A percentile compares a stretch with the other conserved stretches of the same genome.
Evolutionary conservation across 441 rosid genomes (phyloP).

Genomic region (Kokia cookei): DNA sequence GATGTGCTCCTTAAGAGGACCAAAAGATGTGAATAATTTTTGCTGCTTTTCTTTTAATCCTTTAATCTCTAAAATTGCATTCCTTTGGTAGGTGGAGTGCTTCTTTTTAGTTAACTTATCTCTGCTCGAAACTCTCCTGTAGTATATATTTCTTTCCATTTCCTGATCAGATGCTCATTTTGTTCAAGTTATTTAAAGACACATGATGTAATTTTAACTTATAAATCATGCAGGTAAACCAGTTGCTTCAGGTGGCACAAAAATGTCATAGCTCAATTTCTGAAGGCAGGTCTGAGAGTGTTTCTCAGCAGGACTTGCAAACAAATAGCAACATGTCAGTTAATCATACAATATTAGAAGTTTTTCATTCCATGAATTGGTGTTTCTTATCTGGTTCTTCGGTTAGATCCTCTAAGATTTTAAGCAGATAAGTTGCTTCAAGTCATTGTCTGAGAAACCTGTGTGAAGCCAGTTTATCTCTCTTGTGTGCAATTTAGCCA

Average conservation of each 20-base stretch:
- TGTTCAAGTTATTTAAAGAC: not conserved
- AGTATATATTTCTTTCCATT: too few relatives aligned
- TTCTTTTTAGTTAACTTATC: too few relatives aligned
- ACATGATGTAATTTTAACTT: not conserved
- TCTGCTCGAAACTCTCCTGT: too few relatives aligned
- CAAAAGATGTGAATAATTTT: not conserved
- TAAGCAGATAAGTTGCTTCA: not conserved
- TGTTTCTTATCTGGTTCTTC: not conserved
- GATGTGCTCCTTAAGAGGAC: not conserved
- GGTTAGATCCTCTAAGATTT: not conserved
- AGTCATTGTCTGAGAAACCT: not conserved
- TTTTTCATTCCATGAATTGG: not conserved
- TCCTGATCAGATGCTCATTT: not conserved
- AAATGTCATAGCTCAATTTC: conserved; percentile 92
- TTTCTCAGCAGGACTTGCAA: conserved; percentile 87
- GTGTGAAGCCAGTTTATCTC: too few relatives aligned
- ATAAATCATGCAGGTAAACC: conserved; percentile 64
- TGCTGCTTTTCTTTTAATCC: not conserved
- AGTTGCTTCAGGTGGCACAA: conserved; percentile 90
- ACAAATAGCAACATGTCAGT: conserved; percentile 89
- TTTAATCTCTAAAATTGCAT: not conserved
- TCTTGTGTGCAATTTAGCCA: not conserved
- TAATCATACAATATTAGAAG: not conserved
- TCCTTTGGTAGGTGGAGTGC: not conserved
- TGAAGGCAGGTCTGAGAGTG: conserved; percentile 87